Percentiles rank a stretch among this genome's conserved stretches.
These are phyloP conservation scores for Cadophora luteo-olivacea DNA, from an alignment of 2,329 filamentous ascomycete genomes.

Conservation along the genomic window DNA sequence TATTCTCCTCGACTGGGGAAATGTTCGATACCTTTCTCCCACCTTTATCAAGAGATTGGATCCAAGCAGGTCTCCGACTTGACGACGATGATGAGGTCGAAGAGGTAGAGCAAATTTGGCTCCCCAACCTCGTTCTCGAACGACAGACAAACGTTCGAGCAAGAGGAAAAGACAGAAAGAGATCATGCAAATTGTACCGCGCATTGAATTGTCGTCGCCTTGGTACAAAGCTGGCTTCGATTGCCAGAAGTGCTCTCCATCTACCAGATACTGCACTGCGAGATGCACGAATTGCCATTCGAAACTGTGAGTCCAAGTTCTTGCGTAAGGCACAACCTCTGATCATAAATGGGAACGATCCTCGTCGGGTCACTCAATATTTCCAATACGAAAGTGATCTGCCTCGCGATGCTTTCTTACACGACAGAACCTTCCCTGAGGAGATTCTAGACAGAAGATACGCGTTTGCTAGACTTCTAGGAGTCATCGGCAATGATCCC, in stretches of 20 bases:
- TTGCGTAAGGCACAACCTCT: neutral
- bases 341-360: neutral
- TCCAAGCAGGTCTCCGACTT: neutral
- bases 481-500: neutral
- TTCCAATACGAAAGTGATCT: neutral
- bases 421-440: neutral
- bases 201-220: neutral
- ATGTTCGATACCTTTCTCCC: neutral
- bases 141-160: neutral
- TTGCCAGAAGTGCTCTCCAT: neutral
- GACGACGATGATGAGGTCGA: neutral
- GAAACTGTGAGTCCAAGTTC: neutral
- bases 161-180: neutral
- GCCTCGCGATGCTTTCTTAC: neutral
- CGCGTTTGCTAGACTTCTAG: neutral
- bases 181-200: neutral
- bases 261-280: neutral
- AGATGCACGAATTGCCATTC: neutral
- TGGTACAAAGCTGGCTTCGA: neutral
- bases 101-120: neutral
- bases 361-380: neutral
- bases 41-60: neutral
- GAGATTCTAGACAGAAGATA: neutral
- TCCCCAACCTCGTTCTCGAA: neutral
- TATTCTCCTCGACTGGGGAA: neutral